Evolutionary conservation across 768 basidiomycete species (phyloP), one percentile per base, ranked within the genome.

Genomic region (Scleroderma bovista): DNA sequence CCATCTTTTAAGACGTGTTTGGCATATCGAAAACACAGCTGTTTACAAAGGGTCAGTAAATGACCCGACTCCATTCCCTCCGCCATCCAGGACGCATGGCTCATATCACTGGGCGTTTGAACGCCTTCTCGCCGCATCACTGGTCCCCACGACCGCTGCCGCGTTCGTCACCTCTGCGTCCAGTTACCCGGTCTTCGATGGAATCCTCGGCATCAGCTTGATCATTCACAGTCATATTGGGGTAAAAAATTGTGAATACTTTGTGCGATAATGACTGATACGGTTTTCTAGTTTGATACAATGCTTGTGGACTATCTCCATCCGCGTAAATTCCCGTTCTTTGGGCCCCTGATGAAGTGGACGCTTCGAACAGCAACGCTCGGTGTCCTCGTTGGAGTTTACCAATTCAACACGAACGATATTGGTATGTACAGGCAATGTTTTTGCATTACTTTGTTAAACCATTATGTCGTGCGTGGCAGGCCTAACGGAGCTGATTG

Each of bases 391-490:
- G 82, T 92, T 40, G 95, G 96, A 15, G 79, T 97, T 6, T 99
- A 96, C 73, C 88, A 96, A 68, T 97, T 98, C 76, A 97, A 98
- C 74, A 97, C 96, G 38, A 93, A 95, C 64, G 95, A 98, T 65
- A 84, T 99, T 55, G 94, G 96, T 96, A 58, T 57, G 88, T 76
- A 31, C 29, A 34, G 22, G 39, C 1, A 39, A 10, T 8, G n/a
- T 33, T 46, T 34, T 41, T 52, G 12, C 47, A 10, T 52, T 51
- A 36, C 37, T 26, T 26, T 41, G 10, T 26, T 17, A 16, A 26
- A 12, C 46, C 20, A 7, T 41, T 46, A 19, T 53, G n/a, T 50
- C 34, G 10, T 47, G 48, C 13, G 6, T 33, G 15, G 41, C 45
- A 93, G 93, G 93, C 59, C 69, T 94, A 47, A 90, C 89, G 7